Conservation (phyloP, 306 rosid genomes). For the Trifolium dubium region DNA sequence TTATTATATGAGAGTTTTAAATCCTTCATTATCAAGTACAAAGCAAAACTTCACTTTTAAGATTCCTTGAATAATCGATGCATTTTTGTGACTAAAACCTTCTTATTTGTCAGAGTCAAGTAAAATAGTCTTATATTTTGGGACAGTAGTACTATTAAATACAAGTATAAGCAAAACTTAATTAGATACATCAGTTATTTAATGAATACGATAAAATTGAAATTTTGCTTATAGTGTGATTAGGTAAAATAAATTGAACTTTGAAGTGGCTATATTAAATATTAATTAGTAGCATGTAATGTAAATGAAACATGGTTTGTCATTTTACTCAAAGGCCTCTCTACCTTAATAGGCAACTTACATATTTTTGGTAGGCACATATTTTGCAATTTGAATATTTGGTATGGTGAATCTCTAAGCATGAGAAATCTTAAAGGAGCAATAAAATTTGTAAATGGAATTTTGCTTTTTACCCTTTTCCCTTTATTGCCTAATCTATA, state of each 20-base stretch:
- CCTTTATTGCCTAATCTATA: constrained; percentile 32
- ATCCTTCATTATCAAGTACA: constrained; percentile 1
- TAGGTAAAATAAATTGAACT: neutral
- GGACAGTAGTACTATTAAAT: no score
- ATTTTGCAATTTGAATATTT: constrained; percentile 34
- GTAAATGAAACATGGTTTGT: constrained; percentile 15
- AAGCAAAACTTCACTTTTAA: no score
- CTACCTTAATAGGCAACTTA: constrained; percentile 36
- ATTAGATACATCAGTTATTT: no score
- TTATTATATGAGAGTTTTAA: constrained; percentile 9
- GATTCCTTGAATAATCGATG: no score
- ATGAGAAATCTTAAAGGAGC: constrained; percentile 37
- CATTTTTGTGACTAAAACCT: no score
- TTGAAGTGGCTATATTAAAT: constrained; percentile 8
- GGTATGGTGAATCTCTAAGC: neutral
- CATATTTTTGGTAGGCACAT: constrained; percentile 29
- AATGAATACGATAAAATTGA: no score
- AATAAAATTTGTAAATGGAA: constrained; percentile 21
- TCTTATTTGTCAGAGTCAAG: no score
- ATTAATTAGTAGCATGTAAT: neutral
- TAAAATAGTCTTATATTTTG: no score
- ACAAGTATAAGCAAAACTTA: no score
- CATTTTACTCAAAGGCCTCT: constrained; percentile 1
- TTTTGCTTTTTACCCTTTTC: constrained; percentile 26
- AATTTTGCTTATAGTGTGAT: neutral